These are phyloP conservation scores for Mycocentrospora acerina DNA, from an alignment of 2,329 filamentous ascomycete species.

Conservation along the genomic window DNA sequence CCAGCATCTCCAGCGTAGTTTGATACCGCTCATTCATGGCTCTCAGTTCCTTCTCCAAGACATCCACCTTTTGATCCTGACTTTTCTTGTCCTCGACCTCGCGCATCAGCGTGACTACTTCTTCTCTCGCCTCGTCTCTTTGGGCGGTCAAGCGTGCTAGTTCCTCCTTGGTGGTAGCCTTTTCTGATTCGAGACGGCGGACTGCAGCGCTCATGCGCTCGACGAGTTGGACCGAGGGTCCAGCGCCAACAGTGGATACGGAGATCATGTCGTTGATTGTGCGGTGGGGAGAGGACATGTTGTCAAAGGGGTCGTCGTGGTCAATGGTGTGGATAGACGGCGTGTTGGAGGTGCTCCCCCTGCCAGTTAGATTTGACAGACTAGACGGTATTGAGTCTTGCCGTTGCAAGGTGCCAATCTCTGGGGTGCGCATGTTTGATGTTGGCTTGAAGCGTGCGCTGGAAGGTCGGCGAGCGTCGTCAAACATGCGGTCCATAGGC, in stretches of 20 bases:
- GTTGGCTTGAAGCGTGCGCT: conserved; percentile 35
- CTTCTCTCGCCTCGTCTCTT: conserved; percentile 84
- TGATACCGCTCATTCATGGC: conserved; percentile 78
- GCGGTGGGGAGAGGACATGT: conserved; percentile 63
- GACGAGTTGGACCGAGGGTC: conserved; percentile 90
- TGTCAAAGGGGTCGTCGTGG: conserved; percentile 55
- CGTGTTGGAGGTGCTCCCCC: conserved; percentile 40
- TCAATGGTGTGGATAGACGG: conserved; percentile 50
- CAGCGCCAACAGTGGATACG: conserved; percentile 84
- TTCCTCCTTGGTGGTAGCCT: conserved; percentile 85
- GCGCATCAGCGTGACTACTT: conserved; percentile 88
- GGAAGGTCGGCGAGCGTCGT: conserved; percentile 39
- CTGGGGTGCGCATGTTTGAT: conserved; percentile 37
- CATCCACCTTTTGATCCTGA: conserved; percentile 60
- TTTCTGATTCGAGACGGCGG: conserved; percentile 86
- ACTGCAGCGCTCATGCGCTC: conserved; percentile 95
- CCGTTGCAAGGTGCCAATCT: conserved; percentile 34
- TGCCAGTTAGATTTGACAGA: conserved; percentile 40
- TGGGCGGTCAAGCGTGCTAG: conserved; percentile 77
- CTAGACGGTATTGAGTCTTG: conserved; percentile 39
- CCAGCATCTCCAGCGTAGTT: conserved; percentile 89
- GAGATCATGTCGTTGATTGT: conserved; percentile 76
- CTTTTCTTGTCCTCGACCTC: conserved; percentile 72
- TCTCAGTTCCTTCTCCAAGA: conserved; percentile 67
- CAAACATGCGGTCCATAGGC: conserved; percentile 39